These are phyloP conservation scores for Colletotrichum tofieldiae DNA, from an alignment of 2,329 filamentous ascomycete species.

Conservation along the genomic window DNA sequence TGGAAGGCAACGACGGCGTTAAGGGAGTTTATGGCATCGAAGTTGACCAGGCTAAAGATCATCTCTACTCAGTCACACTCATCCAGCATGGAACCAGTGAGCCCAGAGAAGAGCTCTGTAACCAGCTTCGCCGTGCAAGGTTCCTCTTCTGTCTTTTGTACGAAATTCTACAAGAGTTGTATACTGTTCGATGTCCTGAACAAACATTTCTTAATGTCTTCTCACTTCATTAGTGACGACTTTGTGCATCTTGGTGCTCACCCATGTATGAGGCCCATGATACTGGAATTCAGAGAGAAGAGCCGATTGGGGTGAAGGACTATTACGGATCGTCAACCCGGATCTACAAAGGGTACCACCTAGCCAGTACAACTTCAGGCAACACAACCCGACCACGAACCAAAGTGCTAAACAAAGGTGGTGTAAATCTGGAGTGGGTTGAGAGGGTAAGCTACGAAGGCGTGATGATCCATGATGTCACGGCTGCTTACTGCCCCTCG, in stretches of 20 bases:
- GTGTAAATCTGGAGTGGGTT: background rate
- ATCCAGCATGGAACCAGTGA: background rate
- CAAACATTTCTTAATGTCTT: background rate
- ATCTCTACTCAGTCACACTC: background rate
- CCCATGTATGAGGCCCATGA: background rate
- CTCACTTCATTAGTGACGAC: background rate
- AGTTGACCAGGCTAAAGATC: background rate
- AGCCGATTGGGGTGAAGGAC: background rate
- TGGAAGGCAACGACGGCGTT: background rate
- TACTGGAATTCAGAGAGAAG: background rate
- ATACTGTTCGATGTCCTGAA: no score
- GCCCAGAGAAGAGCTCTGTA: background rate
- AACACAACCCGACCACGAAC: background rate
- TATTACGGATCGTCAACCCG: slow-evolving; percentile 11
- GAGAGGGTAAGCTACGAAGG: background rate
- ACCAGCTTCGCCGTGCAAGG: background rate
- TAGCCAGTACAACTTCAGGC: background rate
- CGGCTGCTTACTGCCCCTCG: slow-evolving; percentile 14
- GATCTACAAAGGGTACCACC: slow-evolving; percentile 16
- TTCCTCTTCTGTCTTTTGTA: background rate
- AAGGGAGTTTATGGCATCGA: background rate
- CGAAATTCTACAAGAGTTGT: no score
- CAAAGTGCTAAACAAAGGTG: background rate
- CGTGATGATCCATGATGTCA: slow-evolving; percentile 40
- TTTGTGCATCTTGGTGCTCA: background rate